Evolutionary conservation across 257 asterid genomes (phyloP), one percentile per base, ranked within the genome.

Genomic region (Salvia splendens): DNA sequence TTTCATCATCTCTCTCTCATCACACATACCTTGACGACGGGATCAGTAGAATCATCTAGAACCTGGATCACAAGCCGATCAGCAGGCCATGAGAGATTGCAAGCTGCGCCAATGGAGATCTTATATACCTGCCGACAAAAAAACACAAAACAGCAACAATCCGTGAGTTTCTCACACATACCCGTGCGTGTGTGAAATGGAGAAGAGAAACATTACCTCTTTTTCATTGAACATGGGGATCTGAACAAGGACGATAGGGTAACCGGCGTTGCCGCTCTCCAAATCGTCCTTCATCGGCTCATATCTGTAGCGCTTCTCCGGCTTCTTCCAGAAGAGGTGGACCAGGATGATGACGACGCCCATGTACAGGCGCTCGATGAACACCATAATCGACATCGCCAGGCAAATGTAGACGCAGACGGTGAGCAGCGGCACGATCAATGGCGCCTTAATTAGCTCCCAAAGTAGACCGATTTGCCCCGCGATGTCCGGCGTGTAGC

Each of bases 51-150:
- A 73, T 91, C 98, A 73, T 89, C 96, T 58, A 91, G 84, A 5
- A 91, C 98, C 79, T 91, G 98, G 80, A 91, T 89, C 67, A 91
- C 95, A 12, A 91, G 80, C 69, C 96, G 87, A 82, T 89, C 96
- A 2, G 94, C 75, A 41, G 98, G 98, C 98, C 98, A 91, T 0
- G 96, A 83, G 51, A 91, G 94, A 69, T 91, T 91, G 71, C 96
- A 91, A 61, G 96, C 96, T 59, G 98, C 98, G 45, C 98, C 98
- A 75, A 91, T 91, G 67, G 96, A 91, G 86, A 91, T 84, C 95
- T 90, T 88, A 69, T 90, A 87, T 33, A 91, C 98, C 96, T 91
- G 81, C 30, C 17, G 54, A 67, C 33, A 35, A 33, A 28, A 28
- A 24, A 24, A 24, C 30, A 24, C 45, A 52, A 46, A 41, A 2